These are phyloP conservation scores for Thymus mandschuricus DNA, from an alignment of 257 asterid genomes.

Conservation along the genomic window DNA sequence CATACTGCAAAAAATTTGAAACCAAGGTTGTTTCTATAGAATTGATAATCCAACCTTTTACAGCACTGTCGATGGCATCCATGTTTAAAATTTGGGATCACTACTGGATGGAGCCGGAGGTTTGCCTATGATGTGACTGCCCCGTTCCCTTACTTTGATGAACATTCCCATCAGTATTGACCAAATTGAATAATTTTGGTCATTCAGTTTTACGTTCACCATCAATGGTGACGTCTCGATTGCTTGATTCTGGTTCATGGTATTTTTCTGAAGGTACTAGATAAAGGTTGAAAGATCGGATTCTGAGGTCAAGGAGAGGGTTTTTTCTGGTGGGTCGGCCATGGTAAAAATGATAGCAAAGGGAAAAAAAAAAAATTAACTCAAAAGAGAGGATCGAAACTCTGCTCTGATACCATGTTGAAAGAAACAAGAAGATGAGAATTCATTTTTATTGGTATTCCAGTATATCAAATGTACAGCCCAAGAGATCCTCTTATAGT, in stretches of 20 bases:
- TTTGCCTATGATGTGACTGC: background rate
- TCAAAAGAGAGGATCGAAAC: conserved; percentile 6
- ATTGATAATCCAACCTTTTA: conserved; percentile 13
- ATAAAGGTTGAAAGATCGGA: conserved; percentile 6
- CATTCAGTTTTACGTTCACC: conserved; percentile 10
- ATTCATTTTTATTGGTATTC: too few species aligned
- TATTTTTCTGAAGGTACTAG: background rate
- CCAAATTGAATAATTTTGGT: background rate
- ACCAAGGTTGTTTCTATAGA: conserved; percentile 10
- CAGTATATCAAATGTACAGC: too few species aligned
- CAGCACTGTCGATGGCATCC: conserved; percentile 2
- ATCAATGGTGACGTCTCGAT: conserved; percentile 18
- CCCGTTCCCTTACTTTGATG: background rate
- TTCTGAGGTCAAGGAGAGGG: background rate
- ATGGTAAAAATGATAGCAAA: background rate
- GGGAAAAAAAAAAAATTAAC: background rate
- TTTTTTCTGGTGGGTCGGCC: background rate
- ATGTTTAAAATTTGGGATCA: background rate
- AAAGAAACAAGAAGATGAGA: too few species aligned
- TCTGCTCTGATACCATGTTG: conserved; percentile 4
- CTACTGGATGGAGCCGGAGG: background rate
- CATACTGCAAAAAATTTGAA: conserved; percentile 6
- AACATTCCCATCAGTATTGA: conserved; percentile 8
- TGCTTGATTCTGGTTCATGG: background rate
- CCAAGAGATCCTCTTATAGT: too few species aligned